Percentiles rank a stretch among this genome's conserved stretches.
These are phyloP conservation scores for Porogramme epimiltina DNA, from an alignment of 1,284 basidiomycete species.

Conservation along the genomic window DNA sequence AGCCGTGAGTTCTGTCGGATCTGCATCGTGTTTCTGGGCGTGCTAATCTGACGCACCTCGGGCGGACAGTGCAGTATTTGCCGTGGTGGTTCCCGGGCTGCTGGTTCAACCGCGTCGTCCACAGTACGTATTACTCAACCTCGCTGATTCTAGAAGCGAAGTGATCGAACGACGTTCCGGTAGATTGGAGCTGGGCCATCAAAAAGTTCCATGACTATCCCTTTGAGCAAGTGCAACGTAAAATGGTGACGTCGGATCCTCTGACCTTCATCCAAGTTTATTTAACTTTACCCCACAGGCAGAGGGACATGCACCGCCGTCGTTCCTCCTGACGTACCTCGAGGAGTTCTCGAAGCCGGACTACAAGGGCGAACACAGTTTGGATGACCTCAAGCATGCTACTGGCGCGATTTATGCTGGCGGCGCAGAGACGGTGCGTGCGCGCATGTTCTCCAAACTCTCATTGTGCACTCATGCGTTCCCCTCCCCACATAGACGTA, in stretches of 20 bases:
- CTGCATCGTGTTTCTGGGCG: background rate
- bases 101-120: constrained; percentile 25
- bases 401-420: constrained; percentile 20
- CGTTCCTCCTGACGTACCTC: constrained; percentile 19
- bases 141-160: background rate
- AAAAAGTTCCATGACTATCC: constrained; percentile 22
- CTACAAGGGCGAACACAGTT: constrained; percentile 18
- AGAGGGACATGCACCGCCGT: constrained; percentile 19
- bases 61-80: constrained; percentile 22
- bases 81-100: constrained; percentile 30
- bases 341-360: constrained; percentile 22
- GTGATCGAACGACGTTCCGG: too few relatives aligned
- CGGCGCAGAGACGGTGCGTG: constrained; percentile 20
- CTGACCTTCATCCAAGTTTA: background rate
- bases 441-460: too few relatives aligned
- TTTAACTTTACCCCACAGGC: constrained; percentile 8
- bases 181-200: constrained; percentile 23
- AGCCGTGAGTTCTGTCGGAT: constrained; percentile 23
- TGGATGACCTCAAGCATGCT: constrained; percentile 21
- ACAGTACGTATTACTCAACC: constrained; percentile 17
- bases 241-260: constrained; percentile 17
- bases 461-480: background rate
- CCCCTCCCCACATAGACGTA: constrained; percentile 17
- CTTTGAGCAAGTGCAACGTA: constrained; percentile 20
- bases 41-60: too few relatives aligned